phyloP scores from a whole-genome alignment of 495 filamentous ascomycete genomes.

The Penicillium lividum region DNA sequence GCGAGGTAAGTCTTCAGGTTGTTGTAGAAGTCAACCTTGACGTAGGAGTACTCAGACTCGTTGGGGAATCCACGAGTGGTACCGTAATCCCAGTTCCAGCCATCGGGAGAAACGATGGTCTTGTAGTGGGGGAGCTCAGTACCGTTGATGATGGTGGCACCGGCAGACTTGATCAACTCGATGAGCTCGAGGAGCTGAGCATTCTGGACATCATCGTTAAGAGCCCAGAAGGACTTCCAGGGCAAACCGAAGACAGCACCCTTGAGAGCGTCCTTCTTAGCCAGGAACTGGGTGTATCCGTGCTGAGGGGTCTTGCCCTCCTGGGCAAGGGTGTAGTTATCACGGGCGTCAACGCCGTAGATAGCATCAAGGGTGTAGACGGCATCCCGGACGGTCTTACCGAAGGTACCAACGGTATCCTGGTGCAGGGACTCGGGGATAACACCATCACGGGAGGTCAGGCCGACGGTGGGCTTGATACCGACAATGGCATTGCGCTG shows the following conservation, averaged over 20 bases:
- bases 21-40: conserved; percentile 79
- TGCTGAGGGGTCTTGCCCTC: conserved; percentile 50
- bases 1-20: conserved; percentile 66
- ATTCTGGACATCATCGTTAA: conserved; percentile 55
- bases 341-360: conserved; percentile 57
- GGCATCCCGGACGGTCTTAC: conserved; percentile 65
- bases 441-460: conserved; percentile 52
- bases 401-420: conserved; percentile 68
- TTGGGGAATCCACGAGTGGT: conserved; percentile 62
- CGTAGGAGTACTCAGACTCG: conserved; percentile 68
- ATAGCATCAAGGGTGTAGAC: conserved; percentile 66
- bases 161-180: conserved; percentile 55
- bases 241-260: conserved; percentile 69
- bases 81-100: conserved; percentile 76
- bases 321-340: conserved; percentile 63
- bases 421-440: conserved; percentile 66
- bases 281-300: conserved; percentile 58
- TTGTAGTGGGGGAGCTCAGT: conserved; percentile 66
- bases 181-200: conserved; percentile 54
- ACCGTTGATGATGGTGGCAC: conserved; percentile 68
- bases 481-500: conserved; percentile 65
- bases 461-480: conserved; percentile 67
- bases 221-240: conserved; percentile 67
- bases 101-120: conserved; percentile 59
- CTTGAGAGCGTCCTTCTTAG: conserved; percentile 52